A percentile compares a stretch with the other conserved stretches of the same genome.
Evolutionary conservation across 1,284 basidiomycete species (phyloP).

Genomic region (Porodaedalea pini): DNA sequence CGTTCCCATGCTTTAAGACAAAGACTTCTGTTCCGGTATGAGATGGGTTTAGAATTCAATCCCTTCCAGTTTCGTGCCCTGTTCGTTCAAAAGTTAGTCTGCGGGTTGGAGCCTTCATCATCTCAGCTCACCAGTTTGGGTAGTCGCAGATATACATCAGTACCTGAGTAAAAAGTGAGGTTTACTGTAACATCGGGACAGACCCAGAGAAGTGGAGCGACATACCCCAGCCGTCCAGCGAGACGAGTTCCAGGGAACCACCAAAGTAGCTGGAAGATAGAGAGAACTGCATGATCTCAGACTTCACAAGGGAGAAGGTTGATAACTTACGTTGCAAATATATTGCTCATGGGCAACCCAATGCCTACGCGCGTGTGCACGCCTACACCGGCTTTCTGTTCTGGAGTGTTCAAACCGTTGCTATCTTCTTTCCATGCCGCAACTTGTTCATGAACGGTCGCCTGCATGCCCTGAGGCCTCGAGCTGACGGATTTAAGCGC

Average conservation of each 20-base stretch:
- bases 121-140: constrained; percentile 67
- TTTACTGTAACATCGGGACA: too few species aligned
- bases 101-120: neutral
- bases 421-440: constrained; percentile 41
- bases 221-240: constrained; percentile 79
- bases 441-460: constrained; percentile 75
- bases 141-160: constrained; percentile 76
- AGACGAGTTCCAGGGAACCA: constrained; percentile 76
- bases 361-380: constrained; percentile 68
- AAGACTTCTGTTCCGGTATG: neutral
- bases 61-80: constrained; percentile 82
- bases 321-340: constrained; percentile 66
- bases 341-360: constrained; percentile 82
- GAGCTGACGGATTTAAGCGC: constrained; percentile 64
- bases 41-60: constrained; percentile 57
- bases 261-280: constrained; percentile 62
- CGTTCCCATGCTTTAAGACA: neutral
- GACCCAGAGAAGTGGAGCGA: constrained; percentile 10
- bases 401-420: constrained; percentile 34
- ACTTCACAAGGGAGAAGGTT: constrained; percentile 3
- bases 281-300: constrained; percentile 2
- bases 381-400: constrained; percentile 45
- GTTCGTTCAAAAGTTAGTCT: neutral
- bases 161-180: constrained; percentile 44
- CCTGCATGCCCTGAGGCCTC: constrained; percentile 60